Base-by-base conservation (phyloP, 139 green algal genomes). In the Eudorina sp. region DNA sequence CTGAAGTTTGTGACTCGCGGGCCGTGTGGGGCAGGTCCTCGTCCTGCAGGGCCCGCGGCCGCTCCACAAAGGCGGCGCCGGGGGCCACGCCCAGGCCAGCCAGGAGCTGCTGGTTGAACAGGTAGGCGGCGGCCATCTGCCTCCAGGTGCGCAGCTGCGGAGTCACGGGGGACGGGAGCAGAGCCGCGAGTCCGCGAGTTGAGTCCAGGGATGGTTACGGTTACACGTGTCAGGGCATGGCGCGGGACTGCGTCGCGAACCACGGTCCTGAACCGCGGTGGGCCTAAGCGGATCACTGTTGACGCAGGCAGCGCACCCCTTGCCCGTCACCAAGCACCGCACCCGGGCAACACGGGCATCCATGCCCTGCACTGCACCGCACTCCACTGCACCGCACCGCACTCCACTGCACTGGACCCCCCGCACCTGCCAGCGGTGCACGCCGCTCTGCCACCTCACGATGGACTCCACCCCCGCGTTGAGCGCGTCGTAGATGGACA, bases 71-170 rank as follows among this genome's bases (percentile, higher is more conserved):
- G 62, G 81, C 81, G 18, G 72, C 58, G 2, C 72, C 55, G 38
- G 84, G 72, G 53, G 58, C 62, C 58, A 77, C 3, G 4, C 77
- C 82, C 53, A 92, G 53, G 0, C 81, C 82, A 4, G 53, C 68
- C 34, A 92, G 75, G 53, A 91, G 64, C 75, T 89, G 86, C 86
- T 90, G 72, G 74, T 89, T 85, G 55, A 89, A 79, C 14, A 84
- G 85, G 85, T 89, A 89, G 31, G 62, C 31, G 11, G 53, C 14
- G 34, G 53, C 55, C 58, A 89, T 81, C 68, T 88, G 83, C 48
- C 43, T 53, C 83, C 83, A 88, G 27, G 83, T 81, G 46, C 68
- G 64, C 43, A 86, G 27, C 78, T 85, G 78, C 2, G 18, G 70
- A 41, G 70, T 34, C 7, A 38, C 41, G 4, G 25, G 8, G 41